These are phyloP conservation scores for Xylaria sp. DNA, from an alignment of 2,329 filamentous ascomycete genomes.

Conservation along the genomic window DNA sequence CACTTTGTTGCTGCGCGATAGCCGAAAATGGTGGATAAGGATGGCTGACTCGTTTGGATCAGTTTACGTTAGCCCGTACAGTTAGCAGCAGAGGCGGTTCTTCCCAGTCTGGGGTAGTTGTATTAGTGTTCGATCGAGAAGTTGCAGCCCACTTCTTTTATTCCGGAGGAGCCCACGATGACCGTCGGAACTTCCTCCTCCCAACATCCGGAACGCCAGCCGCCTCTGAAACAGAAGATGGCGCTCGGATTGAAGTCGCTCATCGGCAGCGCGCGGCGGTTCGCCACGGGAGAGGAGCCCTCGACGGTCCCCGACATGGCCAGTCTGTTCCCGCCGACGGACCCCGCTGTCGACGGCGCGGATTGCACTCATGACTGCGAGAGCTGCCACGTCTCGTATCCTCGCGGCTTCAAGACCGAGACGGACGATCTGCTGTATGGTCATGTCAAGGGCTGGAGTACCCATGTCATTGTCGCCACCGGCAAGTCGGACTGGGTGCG, in stretches of 20 bases:
- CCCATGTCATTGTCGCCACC: conserved; percentile 92
- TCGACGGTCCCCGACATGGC: conserved; percentile 46
- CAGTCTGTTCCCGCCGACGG: conserved; percentile 77
- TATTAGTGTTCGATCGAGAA: background rate
- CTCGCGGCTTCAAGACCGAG: conserved; percentile 77
- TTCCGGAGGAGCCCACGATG: background rate
- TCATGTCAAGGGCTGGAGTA: conserved; percentile 84
- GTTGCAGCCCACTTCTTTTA: conserved; percentile 3
- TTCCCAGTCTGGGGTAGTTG: background rate
- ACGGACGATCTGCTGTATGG: conserved; percentile 84
- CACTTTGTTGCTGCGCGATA: conserved; percentile 30
- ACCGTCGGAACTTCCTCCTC: conserved; percentile 14
- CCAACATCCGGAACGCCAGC: conserved; percentile 27
- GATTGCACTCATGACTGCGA: conserved; percentile 90
- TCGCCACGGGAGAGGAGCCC: conserved; percentile 45
- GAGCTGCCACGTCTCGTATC: conserved; percentile 81
- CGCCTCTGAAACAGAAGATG: conserved; percentile 49
- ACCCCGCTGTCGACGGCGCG: conserved; percentile 82
- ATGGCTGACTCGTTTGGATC: conserved; percentile 24
- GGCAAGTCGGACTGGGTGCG: conserved; percentile 95
- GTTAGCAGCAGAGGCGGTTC: too few relatives aligned
- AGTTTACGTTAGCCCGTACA: conserved; percentile 22
- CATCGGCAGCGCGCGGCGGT: conserved; percentile 52
- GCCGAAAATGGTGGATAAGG: conserved; percentile 22
- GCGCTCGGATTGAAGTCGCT: conserved; percentile 56